Percentiles rank a stretch among this genome's conserved stretches.
These are phyloP conservation scores for Colletotrichum tofieldiae DNA, from an alignment of 2,329 filamentous ascomycete genomes.

Conservation along the genomic window DNA sequence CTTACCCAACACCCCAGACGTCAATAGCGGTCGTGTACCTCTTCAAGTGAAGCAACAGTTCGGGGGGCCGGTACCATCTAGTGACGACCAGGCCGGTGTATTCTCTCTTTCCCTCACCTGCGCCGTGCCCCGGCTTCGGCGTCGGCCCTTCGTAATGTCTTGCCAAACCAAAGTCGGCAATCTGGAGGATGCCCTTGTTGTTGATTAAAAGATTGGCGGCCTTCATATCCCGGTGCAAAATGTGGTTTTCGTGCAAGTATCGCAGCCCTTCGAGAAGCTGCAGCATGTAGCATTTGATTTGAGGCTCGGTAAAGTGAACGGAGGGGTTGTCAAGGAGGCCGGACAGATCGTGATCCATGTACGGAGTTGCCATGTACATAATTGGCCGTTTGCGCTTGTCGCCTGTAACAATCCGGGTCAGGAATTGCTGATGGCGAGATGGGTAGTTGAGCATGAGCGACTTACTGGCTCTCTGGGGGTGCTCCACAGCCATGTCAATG, in stretches of 20 bases:
- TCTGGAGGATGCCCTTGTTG: slow-evolving; percentile 93
- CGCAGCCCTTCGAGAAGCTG: slow-evolving; percentile 91
- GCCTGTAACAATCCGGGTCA: slow-evolving; percentile 59
- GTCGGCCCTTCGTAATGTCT: slow-evolving; percentile 91
- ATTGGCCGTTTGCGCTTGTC: slow-evolving; percentile 87
- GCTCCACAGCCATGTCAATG: slow-evolving; percentile 97
- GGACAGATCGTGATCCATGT: slow-evolving; percentile 99
- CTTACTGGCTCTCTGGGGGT: slow-evolving; percentile 73
- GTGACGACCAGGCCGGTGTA: slow-evolving; percentile 99
- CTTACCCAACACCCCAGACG: slow-evolving; percentile 96
- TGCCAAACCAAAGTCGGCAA: slow-evolving; percentile 96
- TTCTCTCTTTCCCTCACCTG: slow-evolving; percentile 88
- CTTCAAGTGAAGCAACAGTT: slow-evolving; percentile 89
- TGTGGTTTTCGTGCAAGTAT: slow-evolving; percentile 91
- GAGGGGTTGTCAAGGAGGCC: slow-evolving; percentile 95
- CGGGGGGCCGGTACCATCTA: slow-evolving; percentile 95
- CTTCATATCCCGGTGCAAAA: slow-evolving; percentile 98
- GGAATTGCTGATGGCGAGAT: slow-evolving; percentile 38
- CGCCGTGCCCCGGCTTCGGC: slow-evolving; percentile 82
- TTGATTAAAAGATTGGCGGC: slow-evolving; percentile 97
- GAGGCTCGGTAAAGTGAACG: slow-evolving; percentile 87
- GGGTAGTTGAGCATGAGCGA: slow-evolving; percentile 44
- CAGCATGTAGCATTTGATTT: slow-evolving; percentile 98
- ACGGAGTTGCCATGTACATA: slow-evolving; percentile 99
- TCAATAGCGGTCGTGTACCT: slow-evolving; percentile 98